Percentiles rank a stretch among this genome's conserved stretches.
Conservation (phyloP, 352 stramenopile species). For the Pythium rishiriense region DNA sequence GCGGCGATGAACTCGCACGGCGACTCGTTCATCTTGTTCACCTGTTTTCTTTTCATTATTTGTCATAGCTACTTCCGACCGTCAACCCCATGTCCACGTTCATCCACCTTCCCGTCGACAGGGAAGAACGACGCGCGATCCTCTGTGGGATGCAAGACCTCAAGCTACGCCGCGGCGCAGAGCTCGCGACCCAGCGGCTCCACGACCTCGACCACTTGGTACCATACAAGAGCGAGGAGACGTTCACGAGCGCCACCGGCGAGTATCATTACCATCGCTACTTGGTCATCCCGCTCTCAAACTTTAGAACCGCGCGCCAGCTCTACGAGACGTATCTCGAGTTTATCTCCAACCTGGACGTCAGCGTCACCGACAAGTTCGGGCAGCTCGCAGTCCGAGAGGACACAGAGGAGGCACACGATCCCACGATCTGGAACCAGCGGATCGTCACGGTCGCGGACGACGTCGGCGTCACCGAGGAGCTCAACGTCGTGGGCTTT, state of each 20-base stretch:
- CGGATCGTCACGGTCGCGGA: slow-evolving; percentile 36
- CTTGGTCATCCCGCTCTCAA: slow-evolving; percentile 34
- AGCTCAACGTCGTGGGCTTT: slow-evolving; percentile 28
- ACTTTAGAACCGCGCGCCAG: slow-evolving; percentile 36
- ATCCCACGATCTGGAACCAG: slow-evolving; percentile 39
- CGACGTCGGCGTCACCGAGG: slow-evolving; percentile 10
- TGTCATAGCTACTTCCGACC: too few relatives aligned
- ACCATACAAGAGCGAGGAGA: slow-evolving; percentile 13
- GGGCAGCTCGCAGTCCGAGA: slow-evolving; percentile 48
- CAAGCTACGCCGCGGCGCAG: slow-evolving; percentile 35
- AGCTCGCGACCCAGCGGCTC: neutral
- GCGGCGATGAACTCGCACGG: too few relatives aligned
- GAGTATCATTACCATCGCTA: slow-evolving; percentile 6
- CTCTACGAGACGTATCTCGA: slow-evolving; percentile 44
- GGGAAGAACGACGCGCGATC: slow-evolving; percentile 3
- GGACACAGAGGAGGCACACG: slow-evolving; percentile 42
- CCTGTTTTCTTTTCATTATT: too few relatives aligned
- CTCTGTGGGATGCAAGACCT: slow-evolving; percentile 31
- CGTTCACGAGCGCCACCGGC: slow-evolving; percentile 8
- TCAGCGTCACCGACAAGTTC: slow-evolving; percentile 47
- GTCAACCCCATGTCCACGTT: slow-evolving; percentile 16
- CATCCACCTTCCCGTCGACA: slow-evolving; percentile 16
- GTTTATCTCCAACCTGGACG: slow-evolving; percentile 52
- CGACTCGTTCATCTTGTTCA: too few relatives aligned
- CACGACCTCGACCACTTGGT: slow-evolving; percentile 1